phyloP scores from a whole-genome alignment of 768 basidiomycete species.

The Tephrocybe sp. region DNA sequence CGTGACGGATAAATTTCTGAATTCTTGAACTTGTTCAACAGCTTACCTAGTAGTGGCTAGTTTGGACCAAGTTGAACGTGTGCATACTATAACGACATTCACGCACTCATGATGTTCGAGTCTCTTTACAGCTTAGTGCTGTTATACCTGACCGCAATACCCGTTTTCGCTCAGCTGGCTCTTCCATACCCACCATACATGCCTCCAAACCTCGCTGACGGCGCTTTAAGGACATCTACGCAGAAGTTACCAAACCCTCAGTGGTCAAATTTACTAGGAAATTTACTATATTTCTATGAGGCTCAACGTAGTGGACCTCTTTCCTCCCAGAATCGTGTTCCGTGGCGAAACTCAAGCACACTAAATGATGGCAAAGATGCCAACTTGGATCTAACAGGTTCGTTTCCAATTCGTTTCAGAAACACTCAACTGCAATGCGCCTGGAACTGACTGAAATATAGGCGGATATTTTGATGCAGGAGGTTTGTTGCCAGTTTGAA shows the following conservation, averaged over 20 bases:
- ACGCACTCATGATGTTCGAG: too few species aligned
- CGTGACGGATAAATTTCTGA: background rate
- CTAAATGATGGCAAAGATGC: constrained; percentile 75
- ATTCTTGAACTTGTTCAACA: too few species aligned
- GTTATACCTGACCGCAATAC: constrained; percentile 14
- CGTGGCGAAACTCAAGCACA: constrained; percentile 86
- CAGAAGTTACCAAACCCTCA: constrained; percentile 59
- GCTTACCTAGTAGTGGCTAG: too few species aligned
- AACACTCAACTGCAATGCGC: background rate
- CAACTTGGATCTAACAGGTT: constrained; percentile 71
- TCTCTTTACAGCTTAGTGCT: constrained; percentile 20
- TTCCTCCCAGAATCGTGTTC: constrained; percentile 65
- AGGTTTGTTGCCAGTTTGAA: constrained; percentile 43
- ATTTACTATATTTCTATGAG: constrained; percentile 87
- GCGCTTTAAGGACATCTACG: constrained; percentile 47
- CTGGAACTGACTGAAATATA: constrained; percentile 14
- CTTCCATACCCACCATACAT: constrained; percentile 65
- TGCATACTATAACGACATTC: background rate
- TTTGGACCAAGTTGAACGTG: background rate
- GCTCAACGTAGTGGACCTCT: constrained; percentile 84
- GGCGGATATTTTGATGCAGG: constrained; percentile 93
- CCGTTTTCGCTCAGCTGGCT: constrained; percentile 53
- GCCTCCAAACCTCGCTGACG: constrained; percentile 59
- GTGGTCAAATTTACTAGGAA: constrained; percentile 82
- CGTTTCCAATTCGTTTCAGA: constrained; percentile 16